Evolutionary conservation across 1,139 yeast species (phyloP), one percentile per base, ranked within the genome.

Genomic region (Lizanozyma gosingica): DNA sequence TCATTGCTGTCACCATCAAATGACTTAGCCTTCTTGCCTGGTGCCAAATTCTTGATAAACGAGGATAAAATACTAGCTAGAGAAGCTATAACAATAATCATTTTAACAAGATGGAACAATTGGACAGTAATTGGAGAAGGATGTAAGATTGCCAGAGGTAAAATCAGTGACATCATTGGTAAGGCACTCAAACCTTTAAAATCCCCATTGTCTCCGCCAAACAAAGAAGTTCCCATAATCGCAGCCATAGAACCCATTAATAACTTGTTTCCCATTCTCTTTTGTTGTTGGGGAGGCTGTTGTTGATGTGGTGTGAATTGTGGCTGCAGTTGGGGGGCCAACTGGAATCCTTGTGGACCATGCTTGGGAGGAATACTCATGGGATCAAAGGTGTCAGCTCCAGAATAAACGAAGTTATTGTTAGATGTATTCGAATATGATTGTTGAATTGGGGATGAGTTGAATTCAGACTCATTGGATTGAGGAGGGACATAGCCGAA

Each of bases 241-340:
- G 75, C 65, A 29, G 79, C 76, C 69, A 76, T 65, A 34, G 80
- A 78, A n/a, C 81, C 81, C 39, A 76, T 49, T 37, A 76, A 53
- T 35, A 65, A 54, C 50, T 70, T 71, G 45, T 60, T 66, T 17
- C 55, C 47, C 32, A 56, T 38, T 55, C 53, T 40, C 46, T 44
- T 38, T 8, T 35, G 38, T 15, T 46, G 45, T 8, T 44, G 43
- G 22, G 45, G 41, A 2, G 45, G 35, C 33, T 18, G 39, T 32
- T 37, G 33, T 36, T 42, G 37, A n/a, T n/a, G n/a, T n/a, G n/a
- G n/a, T n/a, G n/a, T n/a, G n/a, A n/a, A n/a, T 14, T 35, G 16
- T 39, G 4, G 29, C 35, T 22, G 42, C 40, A 15, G 43, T 41
- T 14, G 41, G 15, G 37, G 15, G 35, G 34, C 36, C 15, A 40